Percentiles rank a stretch among this genome's conserved stretches.
These are phyloP conservation scores for Chalciporus piperatus DNA, from an alignment of 768 basidiomycete species.

Conservation along the genomic window DNA sequence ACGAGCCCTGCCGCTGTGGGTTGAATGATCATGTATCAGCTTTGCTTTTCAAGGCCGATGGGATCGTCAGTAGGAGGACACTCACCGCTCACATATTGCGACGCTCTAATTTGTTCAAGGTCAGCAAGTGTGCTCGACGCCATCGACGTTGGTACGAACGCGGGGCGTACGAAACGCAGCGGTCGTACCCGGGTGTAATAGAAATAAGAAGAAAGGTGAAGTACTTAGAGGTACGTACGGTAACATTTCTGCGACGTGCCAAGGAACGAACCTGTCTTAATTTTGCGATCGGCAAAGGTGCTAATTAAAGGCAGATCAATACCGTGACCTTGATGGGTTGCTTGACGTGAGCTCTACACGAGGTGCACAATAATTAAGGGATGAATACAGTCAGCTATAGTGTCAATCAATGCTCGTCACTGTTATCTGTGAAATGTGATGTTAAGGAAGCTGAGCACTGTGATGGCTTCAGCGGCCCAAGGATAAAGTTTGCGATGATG, in stretches of 20 bases:
- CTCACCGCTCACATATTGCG: constrained; percentile 28
- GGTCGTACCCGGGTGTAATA: not conserved
- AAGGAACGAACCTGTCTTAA: no score
- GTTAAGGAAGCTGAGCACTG: constrained; percentile 5
- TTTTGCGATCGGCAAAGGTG: not conserved
- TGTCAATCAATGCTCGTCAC: no score
- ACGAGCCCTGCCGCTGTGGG: constrained; percentile 22
- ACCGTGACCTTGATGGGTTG: not conserved
- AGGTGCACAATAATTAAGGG: no score
- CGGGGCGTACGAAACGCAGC: not conserved
- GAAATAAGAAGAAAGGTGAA: not conserved
- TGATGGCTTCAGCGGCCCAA: not conserved
- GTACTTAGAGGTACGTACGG: no score
- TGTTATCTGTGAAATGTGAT: not conserved
- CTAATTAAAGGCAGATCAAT: constrained; percentile 16
- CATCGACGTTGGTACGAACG: constrained; percentile 10
- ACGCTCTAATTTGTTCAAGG: constrained; percentile 11
- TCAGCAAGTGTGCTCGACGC: not conserved
- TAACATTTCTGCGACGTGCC: not conserved
- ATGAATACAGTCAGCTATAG: no score
- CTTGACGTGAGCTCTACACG: no score
- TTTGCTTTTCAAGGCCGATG: not conserved
- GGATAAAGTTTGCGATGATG: no score
- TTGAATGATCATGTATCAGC: not conserved
- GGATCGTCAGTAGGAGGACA: not conserved